Conservation (phyloP, 768 basidiomycete genomes). For the Sistotremastrum niveocremeum region DNA sequence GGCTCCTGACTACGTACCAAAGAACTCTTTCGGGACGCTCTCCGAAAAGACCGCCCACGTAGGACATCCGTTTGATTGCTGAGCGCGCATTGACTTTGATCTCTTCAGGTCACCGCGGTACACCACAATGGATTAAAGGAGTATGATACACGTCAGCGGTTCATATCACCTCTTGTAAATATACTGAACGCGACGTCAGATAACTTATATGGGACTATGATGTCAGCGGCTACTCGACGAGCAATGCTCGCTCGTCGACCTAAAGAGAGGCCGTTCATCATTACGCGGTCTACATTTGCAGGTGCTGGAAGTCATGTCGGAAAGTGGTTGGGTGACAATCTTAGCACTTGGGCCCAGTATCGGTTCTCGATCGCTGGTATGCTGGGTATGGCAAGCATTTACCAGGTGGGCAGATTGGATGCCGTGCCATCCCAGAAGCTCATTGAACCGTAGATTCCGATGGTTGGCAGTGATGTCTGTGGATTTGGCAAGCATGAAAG, state of each 20-base stretch:
- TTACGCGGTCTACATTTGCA: conserved; percentile 62
- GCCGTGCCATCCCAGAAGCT: too few relatives aligned
- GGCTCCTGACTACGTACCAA: conserved; percentile 44
- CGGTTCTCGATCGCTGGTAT: conserved; percentile 47
- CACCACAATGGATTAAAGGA: conserved; percentile 46
- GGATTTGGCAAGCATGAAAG: conserved; percentile 34
- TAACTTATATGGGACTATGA: conserved; percentile 61
- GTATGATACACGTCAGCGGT: conserved; percentile 34
- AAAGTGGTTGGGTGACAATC: conserved; percentile 63
- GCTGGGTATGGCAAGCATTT: conserved; percentile 50
- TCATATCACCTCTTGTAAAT: background rate
- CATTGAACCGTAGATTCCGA: conserved; percentile 27
- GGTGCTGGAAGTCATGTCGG: conserved; percentile 56
- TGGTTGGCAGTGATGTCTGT: conserved; percentile 68
- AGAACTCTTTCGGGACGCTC: conserved; percentile 36
- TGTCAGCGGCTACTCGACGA: conserved; percentile 46
- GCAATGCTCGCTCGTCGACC: conserved; percentile 54
- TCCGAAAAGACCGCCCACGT: conserved; percentile 44
- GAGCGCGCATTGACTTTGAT: background rate
- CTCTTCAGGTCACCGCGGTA: conserved; percentile 26
- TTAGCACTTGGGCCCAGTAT: conserved; percentile 47
- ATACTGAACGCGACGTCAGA: conserved; percentile 14
- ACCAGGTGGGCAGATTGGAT: conserved; percentile 21
- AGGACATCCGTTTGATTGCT: conserved; percentile 10
- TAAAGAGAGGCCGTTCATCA: conserved; percentile 44